These are phyloP conservation scores for Xylaria sp. DNA, from an alignment of 2,329 filamentous ascomycete genomes.

Conservation along the genomic window DNA sequence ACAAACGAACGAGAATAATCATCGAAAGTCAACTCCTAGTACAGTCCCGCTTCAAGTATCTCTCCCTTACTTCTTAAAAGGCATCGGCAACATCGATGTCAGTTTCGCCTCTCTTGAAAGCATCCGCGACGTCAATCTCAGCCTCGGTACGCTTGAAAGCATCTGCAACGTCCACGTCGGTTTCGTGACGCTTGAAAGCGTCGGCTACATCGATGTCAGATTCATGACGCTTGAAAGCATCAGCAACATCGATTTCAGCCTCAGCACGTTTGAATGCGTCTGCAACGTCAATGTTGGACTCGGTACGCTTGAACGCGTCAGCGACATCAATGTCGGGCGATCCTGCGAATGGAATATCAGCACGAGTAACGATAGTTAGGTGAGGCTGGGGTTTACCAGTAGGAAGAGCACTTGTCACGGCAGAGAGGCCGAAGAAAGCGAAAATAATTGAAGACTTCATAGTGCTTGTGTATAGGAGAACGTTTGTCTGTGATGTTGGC, in stretches of 20 bases:
- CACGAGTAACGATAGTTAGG: not conserved
- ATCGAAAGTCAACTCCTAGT: not conserved
- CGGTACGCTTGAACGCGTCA: not conserved
- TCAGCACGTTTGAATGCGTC: slow-evolving; percentile 10
- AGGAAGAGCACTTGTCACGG: slow-evolving; percentile 8
- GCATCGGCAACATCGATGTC: slow-evolving; percentile 17
- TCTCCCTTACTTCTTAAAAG: not conserved
- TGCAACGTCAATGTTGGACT: slow-evolving; percentile 5
- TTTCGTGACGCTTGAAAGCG: not conserved
- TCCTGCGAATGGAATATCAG: not conserved
- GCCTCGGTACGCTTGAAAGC: slow-evolving; percentile 18
- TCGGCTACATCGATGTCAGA: slow-evolving; percentile 15
- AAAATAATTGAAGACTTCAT: slow-evolving; percentile 9
- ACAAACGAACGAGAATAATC: not conserved
- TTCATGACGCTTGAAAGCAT: slow-evolving; percentile 19
- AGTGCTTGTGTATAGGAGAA: not conserved
- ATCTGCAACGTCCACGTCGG: slow-evolving; percentile 20
- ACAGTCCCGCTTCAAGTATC: not conserved
- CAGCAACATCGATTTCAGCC: not conserved
- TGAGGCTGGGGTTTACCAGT: not conserved
- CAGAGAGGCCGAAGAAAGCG: slow-evolving; percentile 10
- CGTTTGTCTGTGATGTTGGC: not conserved
- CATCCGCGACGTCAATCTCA: not conserved
- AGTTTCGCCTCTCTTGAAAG: slow-evolving; percentile 20
- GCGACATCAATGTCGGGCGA: slow-evolving; percentile 20